phyloP scores from a whole-genome alignment of 352 stramenopile genomes.

The Peronosclerospora sorghi region DNA sequence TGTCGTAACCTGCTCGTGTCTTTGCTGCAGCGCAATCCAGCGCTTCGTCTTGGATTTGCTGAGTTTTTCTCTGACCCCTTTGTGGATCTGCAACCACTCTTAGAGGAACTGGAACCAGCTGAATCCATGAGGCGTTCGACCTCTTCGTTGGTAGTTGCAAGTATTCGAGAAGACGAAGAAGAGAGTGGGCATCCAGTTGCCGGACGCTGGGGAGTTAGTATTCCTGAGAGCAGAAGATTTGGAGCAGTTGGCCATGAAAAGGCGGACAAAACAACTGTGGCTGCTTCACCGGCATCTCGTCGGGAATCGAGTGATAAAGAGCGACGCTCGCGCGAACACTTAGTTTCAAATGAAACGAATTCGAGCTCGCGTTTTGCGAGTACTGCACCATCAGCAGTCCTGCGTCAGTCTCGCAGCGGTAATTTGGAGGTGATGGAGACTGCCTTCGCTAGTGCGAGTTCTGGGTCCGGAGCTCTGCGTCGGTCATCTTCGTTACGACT shows the following conservation, averaged over 20 bases:
- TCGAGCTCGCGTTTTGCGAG: slow-evolving; percentile 23
- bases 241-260: slow-evolving; percentile 3
- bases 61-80: slow-evolving; percentile 83
- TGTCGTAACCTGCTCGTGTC: slow-evolving; percentile 69
- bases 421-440: slow-evolving; percentile 65
- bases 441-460: slow-evolving; percentile 46
- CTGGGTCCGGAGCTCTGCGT: slow-evolving; percentile 29
- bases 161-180: slow-evolving; percentile 55
- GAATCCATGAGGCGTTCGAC: slow-evolving; percentile 11
- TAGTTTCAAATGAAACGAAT: slow-evolving; percentile 19
- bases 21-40: slow-evolving; percentile 82
- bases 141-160: slow-evolving; percentile 18
- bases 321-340: slow-evolving; percentile 23
- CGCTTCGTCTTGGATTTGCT: slow-evolving; percentile 82
- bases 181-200: slow-evolving; percentile 24
- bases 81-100: slow-evolving; percentile 25
- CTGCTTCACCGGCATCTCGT: neutral
- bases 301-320: slow-evolving; percentile 8
- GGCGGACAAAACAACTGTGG: neutral
- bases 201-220: slow-evolving; percentile 9
- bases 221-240: slow-evolving; percentile 7
- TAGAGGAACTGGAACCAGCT: slow-evolving; percentile 11
- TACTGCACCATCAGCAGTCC: slow-evolving; percentile 12
- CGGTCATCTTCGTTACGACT: slow-evolving; percentile 41
- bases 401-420: slow-evolving; percentile 37